phyloP scores from a whole-genome alignment of 2,329 filamentous ascomycete species.

The Arthrinium puccinioides region DNA sequence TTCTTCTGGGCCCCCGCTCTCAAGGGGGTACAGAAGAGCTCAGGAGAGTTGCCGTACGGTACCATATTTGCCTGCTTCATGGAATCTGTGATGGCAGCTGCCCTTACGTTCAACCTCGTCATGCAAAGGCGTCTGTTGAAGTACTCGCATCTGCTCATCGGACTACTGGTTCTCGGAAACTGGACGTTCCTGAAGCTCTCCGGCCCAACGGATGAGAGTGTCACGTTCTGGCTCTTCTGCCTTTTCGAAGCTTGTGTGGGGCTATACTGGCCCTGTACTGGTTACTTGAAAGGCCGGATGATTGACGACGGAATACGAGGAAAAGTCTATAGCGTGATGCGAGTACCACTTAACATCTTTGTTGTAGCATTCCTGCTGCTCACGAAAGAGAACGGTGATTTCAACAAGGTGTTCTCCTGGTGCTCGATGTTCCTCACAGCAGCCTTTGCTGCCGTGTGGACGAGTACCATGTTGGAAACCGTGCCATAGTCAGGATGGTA shows the following conservation, averaged over 20 bases:
- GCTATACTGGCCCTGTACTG: conserved; percentile 50
- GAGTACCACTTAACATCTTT: conserved; percentile 39
- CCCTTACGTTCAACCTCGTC: conserved; percentile 20
- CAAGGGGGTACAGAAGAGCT: conserved; percentile 28
- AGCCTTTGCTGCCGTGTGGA: conserved; percentile 16
- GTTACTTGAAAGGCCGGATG: conserved; percentile 36
- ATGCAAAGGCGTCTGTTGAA: conserved; percentile 23
- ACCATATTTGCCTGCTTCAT: conserved; percentile 22
- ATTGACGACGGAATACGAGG: conserved; percentile 44
- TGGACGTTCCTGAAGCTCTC: conserved; percentile 33
- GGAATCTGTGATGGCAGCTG: conserved; percentile 19
- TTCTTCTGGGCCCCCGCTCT: conserved; percentile 55
- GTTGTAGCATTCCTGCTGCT: conserved; percentile 36
- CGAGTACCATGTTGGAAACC: conserved; percentile 14
- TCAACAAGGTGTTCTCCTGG: conserved; percentile 14
- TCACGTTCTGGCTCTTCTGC: conserved; percentile 50
- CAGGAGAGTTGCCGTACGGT: conserved; percentile 20
- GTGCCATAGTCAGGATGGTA: conserved; percentile 18
- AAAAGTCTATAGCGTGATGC: conserved; percentile 48
- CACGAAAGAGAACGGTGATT: conserved; percentile 27
- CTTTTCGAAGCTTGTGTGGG: conserved; percentile 51
- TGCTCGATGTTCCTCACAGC: conserved; percentile 19
- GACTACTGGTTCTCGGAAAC: conserved; percentile 24
- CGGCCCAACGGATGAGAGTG: conserved; percentile 28
- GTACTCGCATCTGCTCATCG: conserved; percentile 25